Percentiles rank a stretch among this genome's conserved stretches.
Conservation (phyloP, 2,329 filamentous ascomycete genomes). For the Verticillium tricorpus region DNA sequence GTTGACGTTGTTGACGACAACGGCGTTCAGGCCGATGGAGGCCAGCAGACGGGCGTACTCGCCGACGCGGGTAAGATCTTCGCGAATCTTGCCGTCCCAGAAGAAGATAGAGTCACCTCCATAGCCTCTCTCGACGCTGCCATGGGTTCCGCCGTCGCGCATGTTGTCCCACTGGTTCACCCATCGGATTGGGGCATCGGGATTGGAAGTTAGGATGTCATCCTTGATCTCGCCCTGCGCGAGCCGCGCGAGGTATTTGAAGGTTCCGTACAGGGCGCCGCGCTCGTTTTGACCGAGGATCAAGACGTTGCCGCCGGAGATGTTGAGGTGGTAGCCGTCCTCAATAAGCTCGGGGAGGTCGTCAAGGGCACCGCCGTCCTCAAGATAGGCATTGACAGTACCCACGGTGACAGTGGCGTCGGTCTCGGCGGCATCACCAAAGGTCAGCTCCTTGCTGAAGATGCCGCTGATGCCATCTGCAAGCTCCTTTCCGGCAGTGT, state of each 20-base stretch:
- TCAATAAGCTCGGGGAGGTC: conserved; percentile 32
- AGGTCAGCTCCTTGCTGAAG: conserved; percentile 40
- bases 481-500: conserved; percentile 55
- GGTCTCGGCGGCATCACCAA: conserved; percentile 13
- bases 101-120: conserved; percentile 68
- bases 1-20: conserved; percentile 70
- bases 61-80: conserved; percentile 54
- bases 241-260: conserved; percentile 63
- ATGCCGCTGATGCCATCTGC: conserved; percentile 53
- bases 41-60: conserved; percentile 63
- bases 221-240: conserved; percentile 48
- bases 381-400: conserved; percentile 16
- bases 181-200: conserved; percentile 61
- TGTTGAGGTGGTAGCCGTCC: conserved; percentile 60
- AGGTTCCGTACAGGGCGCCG: conserved; percentile 64
- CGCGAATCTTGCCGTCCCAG: conserved; percentile 46
- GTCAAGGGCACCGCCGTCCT: conserved; percentile 37
- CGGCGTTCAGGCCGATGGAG: conserved; percentile 61
- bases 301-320: conserved; percentile 38
- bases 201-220: conserved; percentile 43
- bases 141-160: conserved; percentile 28
- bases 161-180: conserved; percentile 72
- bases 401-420: conserved; percentile 8
- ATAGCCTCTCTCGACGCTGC: conserved; percentile 65
- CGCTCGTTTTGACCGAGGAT: conserved; percentile 64